Base-by-base conservation (phyloP, 139 green algal genomes). In the Gonium pectorale region DNA sequence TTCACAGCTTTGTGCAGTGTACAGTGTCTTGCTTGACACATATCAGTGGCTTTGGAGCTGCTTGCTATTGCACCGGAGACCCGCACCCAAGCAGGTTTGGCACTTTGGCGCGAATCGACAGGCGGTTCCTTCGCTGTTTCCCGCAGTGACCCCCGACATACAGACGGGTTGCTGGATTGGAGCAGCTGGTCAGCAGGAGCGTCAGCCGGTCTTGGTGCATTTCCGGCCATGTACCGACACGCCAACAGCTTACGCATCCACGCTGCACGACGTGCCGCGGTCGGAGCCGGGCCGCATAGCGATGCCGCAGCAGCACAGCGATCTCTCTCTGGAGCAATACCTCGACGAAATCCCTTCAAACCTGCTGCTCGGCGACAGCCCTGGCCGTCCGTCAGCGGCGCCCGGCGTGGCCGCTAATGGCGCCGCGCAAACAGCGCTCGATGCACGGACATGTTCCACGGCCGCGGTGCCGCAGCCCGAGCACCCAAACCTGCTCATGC, bases 91-190 rank as follows among this genome's bases (percentile, higher is more conserved):
- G 11, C 2, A 33, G 4, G 64, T 7, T 54, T 38, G 8, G 5
- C 5, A 38, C 37, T 44, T 52, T 29, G 22, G 33, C 2, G 22
- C 38, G 37, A 7, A 41, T 77, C 27, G 26, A 22, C 3, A 54
- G 9, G 26, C 15, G 21, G 9, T 9, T 19, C 5, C 29, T 35
- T 11, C 37, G 37, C 37, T 37, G 8, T 72, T 33, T 11, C 31
- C 40, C 24, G 75, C 75, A 83, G 75, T 83, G 22, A 63, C 31
- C 13, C 75, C 75, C n/a, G 75, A 83, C 40, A 7, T 83, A 5
- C 60, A 83, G n/a, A 37, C 17, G 75, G 3, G 11, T 37, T 2
- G 46, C 13, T 15, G 75, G 75, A 27, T 83, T 59, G 75, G 8
- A 21, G 75, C 40, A 22, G 59, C n/a, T 26, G n/a, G 37, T 21